Evolutionary conservation across 2,329 filamentous ascomycete genomes (phyloP), one percentile per base, ranked within the genome.

Genomic region (Fusarium multiceps): DNA sequence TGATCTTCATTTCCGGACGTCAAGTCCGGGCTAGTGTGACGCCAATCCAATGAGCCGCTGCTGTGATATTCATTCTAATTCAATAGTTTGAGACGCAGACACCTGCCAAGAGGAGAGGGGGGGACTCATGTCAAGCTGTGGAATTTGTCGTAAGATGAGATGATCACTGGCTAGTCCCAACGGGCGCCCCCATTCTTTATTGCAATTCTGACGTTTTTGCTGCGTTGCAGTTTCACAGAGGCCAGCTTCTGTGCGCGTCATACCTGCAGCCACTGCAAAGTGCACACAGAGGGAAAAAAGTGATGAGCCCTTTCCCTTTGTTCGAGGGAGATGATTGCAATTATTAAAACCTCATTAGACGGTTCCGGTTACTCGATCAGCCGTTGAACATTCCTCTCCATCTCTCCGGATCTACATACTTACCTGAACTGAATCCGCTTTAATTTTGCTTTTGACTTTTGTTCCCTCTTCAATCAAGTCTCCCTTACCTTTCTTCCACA

Each of bases 1-100:
- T 61, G 43, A 66, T 61, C 48, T 34, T 40, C 63, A 66, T 61
- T 61, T 20, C 55, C 62, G 62, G 48, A 37, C 27, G 25, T 61
- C 30, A 66, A 34, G 30, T 46, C 63, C 63, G 62, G 34, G 16
- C 30, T 46, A 61, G 55, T 21, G 21, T 13, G 16, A 18, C 20
- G 25, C 6, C 25, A 9, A 32, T 27, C 62, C 61, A 61, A 66
- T 61, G 16, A 27, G 49, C 21, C 18, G 40, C 14, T 34, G 8
- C 16, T 20, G 6, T 10, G 27, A 9, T 7, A n/a, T 51, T 62
- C 32, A 28, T 32, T 40, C 32, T 28, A 28, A 49, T 49, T 34
- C 43, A 21, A 55, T 66, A 42, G 51, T 50, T 40, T 41, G 40
- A n/a, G 30, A 28, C 30, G 14, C 14, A 10, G 23, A 59, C 40